phyloP scores from a whole-genome alignment of 2,329 filamentous ascomycete genomes.

The Ascomycota sp. region DNA sequence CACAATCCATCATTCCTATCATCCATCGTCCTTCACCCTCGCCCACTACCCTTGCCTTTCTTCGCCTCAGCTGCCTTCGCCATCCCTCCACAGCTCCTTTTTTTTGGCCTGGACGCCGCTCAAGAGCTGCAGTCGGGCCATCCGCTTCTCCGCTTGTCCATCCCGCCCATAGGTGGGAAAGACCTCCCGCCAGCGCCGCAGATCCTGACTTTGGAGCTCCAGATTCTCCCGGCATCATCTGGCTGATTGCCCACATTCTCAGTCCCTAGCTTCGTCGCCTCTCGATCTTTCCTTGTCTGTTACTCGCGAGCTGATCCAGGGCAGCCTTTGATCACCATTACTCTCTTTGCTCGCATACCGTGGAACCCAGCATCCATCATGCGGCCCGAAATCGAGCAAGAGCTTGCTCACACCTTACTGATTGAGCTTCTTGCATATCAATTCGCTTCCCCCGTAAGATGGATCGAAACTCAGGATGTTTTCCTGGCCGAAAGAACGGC shows the following conservation, averaged over 20 bases:
- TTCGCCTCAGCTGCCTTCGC: background rate
- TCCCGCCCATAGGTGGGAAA: too few relatives aligned
- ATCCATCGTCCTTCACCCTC: too few relatives aligned
- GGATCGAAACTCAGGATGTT: slow-evolving; percentile 99
- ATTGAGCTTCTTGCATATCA: slow-evolving; percentile 98
- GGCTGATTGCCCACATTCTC: too few relatives aligned
- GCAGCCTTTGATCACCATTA: background rate
- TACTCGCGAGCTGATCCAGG: too few relatives aligned
- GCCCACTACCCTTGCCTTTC: background rate
- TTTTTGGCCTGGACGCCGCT: background rate
- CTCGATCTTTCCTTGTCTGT: too few relatives aligned
- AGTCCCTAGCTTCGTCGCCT: too few relatives aligned
- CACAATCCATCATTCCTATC: too few relatives aligned
- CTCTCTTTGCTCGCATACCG: slow-evolving; percentile 1
- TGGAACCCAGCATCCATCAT: slow-evolving; percentile 29
- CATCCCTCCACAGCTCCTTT: background rate
- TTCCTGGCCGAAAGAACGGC: slow-evolving; percentile 89
- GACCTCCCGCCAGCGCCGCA: too few relatives aligned
- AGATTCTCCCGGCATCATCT: too few relatives aligned
- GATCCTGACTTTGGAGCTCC: too few relatives aligned
- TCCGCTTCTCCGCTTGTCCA: background rate
- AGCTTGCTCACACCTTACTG: slow-evolving; percentile 92
- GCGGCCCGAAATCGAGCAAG: slow-evolving; percentile 97
- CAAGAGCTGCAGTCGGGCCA: background rate
- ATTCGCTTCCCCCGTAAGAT: slow-evolving; percentile 94